Evolutionary conservation across 192 early-diverging fungal genomes (phyloP).

Genomic region (Linnemannia exigua): DNA sequence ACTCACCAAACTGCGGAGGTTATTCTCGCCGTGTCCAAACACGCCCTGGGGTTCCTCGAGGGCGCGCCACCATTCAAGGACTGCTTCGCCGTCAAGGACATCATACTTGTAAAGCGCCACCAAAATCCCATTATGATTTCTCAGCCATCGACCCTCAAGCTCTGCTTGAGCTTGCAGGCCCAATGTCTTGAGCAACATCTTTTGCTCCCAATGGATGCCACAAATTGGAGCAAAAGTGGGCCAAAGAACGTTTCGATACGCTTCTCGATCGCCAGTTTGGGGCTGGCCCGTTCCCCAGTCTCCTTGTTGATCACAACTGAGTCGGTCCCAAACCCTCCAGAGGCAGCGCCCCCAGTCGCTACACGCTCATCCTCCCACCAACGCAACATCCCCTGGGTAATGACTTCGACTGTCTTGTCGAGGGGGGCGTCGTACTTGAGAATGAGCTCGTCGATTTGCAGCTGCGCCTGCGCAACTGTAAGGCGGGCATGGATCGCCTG

Average conservation of each 20-base stretch:
- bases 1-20: constrained; percentile 39
- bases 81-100: constrained; percentile 60
- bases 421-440: constrained; percentile 57
- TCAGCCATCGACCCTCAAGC: constrained; percentile 21
- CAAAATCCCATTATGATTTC: constrained; percentile 54
- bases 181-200: constrained; percentile 38
- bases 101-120: constrained; percentile 63
- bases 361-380: constrained; percentile 48
- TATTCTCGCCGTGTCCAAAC: constrained; percentile 28
- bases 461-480: constrained; percentile 57
- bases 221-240: constrained; percentile 54
- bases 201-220: constrained; percentile 52
- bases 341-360: constrained; percentile 20
- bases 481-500: constrained; percentile 57
- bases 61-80: constrained; percentile 61
- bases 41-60: constrained; percentile 20
- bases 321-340: constrained; percentile 23
- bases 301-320: constrained; percentile 22
- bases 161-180: constrained; percentile 19
- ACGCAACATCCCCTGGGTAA: constrained; percentile 31
- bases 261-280: constrained; percentile 44
- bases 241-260: constrained; percentile 58
- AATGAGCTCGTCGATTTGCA: constrained; percentile 63
- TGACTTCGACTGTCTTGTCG: constrained; percentile 34
- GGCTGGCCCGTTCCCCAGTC: constrained; percentile 16